Evolutionary conservation across 768 basidiomycete species (phyloP), one percentile per base, ranked within the genome.

Genomic region (Phanerodontia chrysosporium): DNA sequence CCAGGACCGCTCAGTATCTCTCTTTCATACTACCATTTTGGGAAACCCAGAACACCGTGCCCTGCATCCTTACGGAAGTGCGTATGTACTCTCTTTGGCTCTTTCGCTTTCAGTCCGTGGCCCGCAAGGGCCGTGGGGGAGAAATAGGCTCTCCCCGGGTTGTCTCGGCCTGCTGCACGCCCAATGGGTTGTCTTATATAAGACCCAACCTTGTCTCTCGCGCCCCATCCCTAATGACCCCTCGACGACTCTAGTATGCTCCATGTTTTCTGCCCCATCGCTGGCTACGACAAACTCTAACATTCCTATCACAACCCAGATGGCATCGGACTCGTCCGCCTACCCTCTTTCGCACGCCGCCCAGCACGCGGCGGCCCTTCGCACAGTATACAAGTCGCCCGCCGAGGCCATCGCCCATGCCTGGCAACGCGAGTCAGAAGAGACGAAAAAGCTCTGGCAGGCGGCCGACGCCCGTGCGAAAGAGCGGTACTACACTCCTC

Each of bases 351-450:
- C 59, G 58, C 64, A 64, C 65, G 54, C 51, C 62, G 51, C 55
- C 68, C 49, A 27, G 69, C 59, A 39, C 65, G 62, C 57, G 53
- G 46, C 62, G 48, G 18, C 58, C 58, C 55, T 62, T 55, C 32
- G 59, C 59, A 54, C 67, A 45, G 49, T 57, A 58, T 61, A 64
- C 36, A 62, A 78, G 65, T 77, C 84, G 12, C 83, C 83, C 36
- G 81, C 83, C 3, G 82, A 84, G 62, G 79, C 82, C 28, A 89
- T 90, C 68, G 85, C 83, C 35, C 81, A 84, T 44, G 84, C 83
- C 55, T 89, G 88, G 88, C 81, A 78, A 67, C 73, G 75, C 49
- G 84, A 87, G 71, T 80, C 83, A n/a, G 59, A 69, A 14, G 82
- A 86, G 70, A 82, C 73, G 62, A 80, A 86, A 68, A 79, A 81